phyloP scores from a whole-genome alignment of 2,329 filamentous ascomycete genomes.

The Trichothecium sympodiale region DNA sequence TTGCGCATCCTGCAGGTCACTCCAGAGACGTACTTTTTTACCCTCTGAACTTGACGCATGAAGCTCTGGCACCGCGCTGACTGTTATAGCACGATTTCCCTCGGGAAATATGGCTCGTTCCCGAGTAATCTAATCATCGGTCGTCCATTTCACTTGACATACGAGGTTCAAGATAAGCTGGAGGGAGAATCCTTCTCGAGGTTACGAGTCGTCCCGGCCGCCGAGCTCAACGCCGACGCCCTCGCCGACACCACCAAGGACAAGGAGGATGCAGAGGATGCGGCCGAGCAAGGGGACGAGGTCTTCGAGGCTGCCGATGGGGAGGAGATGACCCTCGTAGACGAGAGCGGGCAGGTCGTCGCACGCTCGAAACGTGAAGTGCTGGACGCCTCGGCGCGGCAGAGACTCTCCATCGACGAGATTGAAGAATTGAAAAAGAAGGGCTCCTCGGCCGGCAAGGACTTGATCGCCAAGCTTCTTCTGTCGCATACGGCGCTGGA shows the following conservation, averaged over 20 bases:
- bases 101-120: slow-evolving; percentile 90
- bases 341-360: slow-evolving; percentile 31
- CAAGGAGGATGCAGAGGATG: slow-evolving; percentile 17
- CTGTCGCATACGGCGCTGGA: slow-evolving; percentile 81
- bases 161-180: slow-evolving; percentile 68
- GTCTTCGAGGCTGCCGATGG: slow-evolving; percentile 18
- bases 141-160: slow-evolving; percentile 86
- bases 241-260: slow-evolving; percentile 35
- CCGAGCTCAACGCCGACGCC: slow-evolving; percentile 75
- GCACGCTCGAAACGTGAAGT: slow-evolving; percentile 48
- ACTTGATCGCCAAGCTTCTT: slow-evolving; percentile 87
- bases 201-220: slow-evolving; percentile 67
- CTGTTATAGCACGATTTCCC: slow-evolving; percentile 59
- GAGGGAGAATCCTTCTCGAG: slow-evolving; percentile 54
- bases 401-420: slow-evolving; percentile 66
- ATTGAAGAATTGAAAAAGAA: slow-evolving; percentile 66
- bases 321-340: slow-evolving; percentile 30
- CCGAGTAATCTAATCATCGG: slow-evolving; percentile 80
- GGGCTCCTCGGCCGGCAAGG: slow-evolving; percentile 68
- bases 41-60: too few species aligned
- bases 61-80: slow-evolving; percentile 10
- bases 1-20: slow-evolving; percentile 45
- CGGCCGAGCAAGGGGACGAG: slow-evolving; percentile 28
- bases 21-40: slow-evolving; percentile 44
- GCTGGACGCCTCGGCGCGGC: slow-evolving; percentile 48